A percentile compares a stretch with the other conserved stretches of the same genome.
Conservation (phyloP, 495 filamentous ascomycete genomes). For the Neurospora sp. region DNA sequence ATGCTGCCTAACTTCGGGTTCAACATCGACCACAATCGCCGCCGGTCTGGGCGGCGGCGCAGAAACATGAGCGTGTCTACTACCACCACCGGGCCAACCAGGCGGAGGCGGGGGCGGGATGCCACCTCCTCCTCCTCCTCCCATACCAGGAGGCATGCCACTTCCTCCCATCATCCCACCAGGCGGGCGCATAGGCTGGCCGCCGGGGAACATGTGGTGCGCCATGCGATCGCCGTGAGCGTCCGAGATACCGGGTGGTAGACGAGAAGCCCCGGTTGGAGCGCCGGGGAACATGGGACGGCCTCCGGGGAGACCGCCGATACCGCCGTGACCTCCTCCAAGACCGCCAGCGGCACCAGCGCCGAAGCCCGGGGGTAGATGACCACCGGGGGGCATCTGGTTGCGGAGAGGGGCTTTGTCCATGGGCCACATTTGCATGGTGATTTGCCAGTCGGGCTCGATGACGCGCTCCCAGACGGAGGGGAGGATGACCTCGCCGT, state of each 20-base stretch:
- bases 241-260: not conserved
- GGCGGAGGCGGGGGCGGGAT: not conserved
- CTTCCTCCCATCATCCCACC: not conserved
- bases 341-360: not conserved
- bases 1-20: not conserved
- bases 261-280: not conserved
- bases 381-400: conserved; percentile 10
- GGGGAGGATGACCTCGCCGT: conserved; percentile 80
- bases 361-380: conserved; percentile 1
- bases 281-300: not conserved
- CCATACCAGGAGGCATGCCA: not conserved
- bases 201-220: not conserved
- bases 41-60: not conserved
- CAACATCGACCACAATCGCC: not conserved
- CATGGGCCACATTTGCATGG: conserved; percentile 98
- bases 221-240: not conserved
- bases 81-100: not conserved
- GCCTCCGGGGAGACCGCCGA: not conserved
- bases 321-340: not conserved
- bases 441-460: conserved; percentile 80
- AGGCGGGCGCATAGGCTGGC: not conserved
- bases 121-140: not conserved
- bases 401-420: conserved; percentile 22
- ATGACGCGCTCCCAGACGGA: conserved; percentile 79
- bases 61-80: not conserved